These are phyloP conservation scores for Penicillium sclerotiorum DNA, from an alignment of 2,329 filamentous ascomycete species.

Conservation along the genomic window DNA sequence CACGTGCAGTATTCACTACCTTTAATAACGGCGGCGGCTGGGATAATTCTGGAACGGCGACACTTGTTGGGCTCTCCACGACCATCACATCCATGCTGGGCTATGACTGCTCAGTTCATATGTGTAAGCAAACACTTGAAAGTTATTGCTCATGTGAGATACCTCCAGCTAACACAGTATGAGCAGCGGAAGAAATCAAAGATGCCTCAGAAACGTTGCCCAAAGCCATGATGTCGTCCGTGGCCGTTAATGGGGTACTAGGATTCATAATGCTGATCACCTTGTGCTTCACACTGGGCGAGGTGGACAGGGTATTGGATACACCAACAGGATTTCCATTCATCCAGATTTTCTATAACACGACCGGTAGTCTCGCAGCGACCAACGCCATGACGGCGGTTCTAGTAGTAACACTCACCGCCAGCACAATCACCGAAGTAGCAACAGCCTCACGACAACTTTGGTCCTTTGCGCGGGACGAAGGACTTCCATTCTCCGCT, in stretches of 20 bases:
- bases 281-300: constrained; percentile 57
- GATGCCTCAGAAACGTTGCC: constrained; percentile 56
- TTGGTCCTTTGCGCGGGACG: constrained; percentile 56
- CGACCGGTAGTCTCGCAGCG: constrained; percentile 51
- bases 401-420: constrained; percentile 53
- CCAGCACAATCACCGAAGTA: constrained; percentile 56
- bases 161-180: not conserved
- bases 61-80: constrained; percentile 44
- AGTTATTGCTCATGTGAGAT: no score
- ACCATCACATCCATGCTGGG: constrained; percentile 47
- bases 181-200: constrained; percentile 47
- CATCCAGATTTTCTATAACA: constrained; percentile 60
- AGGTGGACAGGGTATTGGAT: constrained; percentile 49
- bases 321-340: constrained; percentile 59
- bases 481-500: constrained; percentile 42
- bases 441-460: constrained; percentile 61
- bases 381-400: constrained; percentile 56
- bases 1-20: constrained; percentile 42
- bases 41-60: constrained; percentile 40
- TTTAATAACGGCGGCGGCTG: constrained; percentile 48
- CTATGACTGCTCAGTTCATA: constrained; percentile 49
- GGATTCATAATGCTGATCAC: constrained; percentile 62
- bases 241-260: constrained; percentile 55
- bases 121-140: constrained; percentile 38
- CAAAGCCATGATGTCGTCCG: constrained; percentile 52